phyloP scores from a whole-genome alignment of 108 stramenopile genomes.

The Skeletonema potamos region DNA sequence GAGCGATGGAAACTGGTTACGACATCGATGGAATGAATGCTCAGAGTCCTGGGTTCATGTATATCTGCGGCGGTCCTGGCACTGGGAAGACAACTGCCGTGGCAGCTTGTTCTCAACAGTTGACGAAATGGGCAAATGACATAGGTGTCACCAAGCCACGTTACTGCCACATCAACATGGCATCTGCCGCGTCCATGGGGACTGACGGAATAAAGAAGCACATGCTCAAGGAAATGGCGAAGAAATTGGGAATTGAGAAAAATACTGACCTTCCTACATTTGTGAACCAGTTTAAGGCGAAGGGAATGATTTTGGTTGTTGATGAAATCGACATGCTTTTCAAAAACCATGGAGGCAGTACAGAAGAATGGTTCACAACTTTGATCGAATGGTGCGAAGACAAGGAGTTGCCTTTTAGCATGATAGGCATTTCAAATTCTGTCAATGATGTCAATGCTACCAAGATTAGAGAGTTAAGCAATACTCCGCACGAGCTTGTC shows the following conservation, averaged over 20 bases:
- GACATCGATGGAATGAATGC: constrained; percentile 5
- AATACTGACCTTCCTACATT: constrained; percentile 5
- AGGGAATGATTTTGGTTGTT: constrained; percentile 53
- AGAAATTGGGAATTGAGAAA: constrained; percentile 8
- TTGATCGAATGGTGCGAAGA: constrained; percentile 48
- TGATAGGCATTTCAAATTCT: constrained; percentile 85
- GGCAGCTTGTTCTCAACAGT: constrained; percentile 15
- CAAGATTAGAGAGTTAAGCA: constrained; percentile 50
- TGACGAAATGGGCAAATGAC: constrained; percentile 24
- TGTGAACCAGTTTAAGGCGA: constrained; percentile 24
- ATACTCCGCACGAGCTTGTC: constrained; percentile 44
- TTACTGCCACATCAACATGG: constrained; percentile 27
- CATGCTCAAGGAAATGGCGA: constrained; percentile 24
- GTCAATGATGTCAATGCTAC: constrained; percentile 47
- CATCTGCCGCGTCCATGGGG: neutral
- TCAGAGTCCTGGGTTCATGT: constrained; percentile 42
- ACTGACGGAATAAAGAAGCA: constrained; percentile 25
- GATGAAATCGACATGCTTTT: constrained; percentile 80
- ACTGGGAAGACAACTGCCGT: constrained; percentile 67
- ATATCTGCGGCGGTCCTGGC: constrained; percentile 76
- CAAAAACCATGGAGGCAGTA: constrained; percentile 26
- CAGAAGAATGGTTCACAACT: constrained; percentile 41
- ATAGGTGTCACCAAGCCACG: constrained; percentile 17
- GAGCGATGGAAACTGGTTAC: constrained; percentile 13
- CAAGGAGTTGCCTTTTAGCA: constrained; percentile 39